A percentile compares a stretch with the other conserved stretches of the same genome.
Evolutionary conservation across 164 flowering plant species (phyloP).

Genomic region (Warburgia ugandensis): DNA sequence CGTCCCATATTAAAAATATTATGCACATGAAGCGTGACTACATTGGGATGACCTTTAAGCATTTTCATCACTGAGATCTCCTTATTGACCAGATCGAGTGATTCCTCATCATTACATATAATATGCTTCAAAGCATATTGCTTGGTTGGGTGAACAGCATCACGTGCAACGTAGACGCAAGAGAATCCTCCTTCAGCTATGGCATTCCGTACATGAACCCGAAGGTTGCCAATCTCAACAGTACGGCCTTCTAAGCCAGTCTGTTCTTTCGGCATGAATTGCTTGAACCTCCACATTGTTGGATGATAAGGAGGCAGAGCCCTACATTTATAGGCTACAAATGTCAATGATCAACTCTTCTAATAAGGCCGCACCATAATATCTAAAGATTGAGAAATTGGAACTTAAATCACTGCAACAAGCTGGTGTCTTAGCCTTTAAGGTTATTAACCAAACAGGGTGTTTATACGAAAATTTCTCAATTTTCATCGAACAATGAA

Average conservation of each 20-base stretch:
- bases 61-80: constrained; percentile 87
- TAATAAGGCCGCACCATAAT: too few relatives aligned
- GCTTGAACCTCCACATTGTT: constrained; percentile 99
- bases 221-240: constrained; percentile 73
- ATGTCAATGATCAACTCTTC: too few relatives aligned
- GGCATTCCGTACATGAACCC: constrained; percentile 64
- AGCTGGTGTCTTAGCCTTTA: too few relatives aligned
- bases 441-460: too few relatives aligned
- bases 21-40: constrained; percentile 63
- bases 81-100: constrained; percentile 64
- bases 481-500: too few relatives aligned
- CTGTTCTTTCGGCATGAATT: constrained; percentile 74
- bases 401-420: too few relatives aligned
- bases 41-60: constrained; percentile 87
- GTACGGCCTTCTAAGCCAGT: constrained; percentile 84
- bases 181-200: constrained; percentile 99
- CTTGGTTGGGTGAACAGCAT: constrained; percentile 50
- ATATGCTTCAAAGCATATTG: constrained; percentile 96
- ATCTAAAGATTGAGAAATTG: too few relatives aligned
- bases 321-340: too few relatives aligned
- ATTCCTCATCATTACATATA: constrained; percentile 84
- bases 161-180: constrained; percentile 84
- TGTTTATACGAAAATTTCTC: too few relatives aligned
- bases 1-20: constrained; percentile 80
- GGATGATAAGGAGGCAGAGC: not conserved